Evolutionary conservation across 2,329 filamentous ascomycete species (phyloP).

Genomic region (Periconia sp.): DNA sequence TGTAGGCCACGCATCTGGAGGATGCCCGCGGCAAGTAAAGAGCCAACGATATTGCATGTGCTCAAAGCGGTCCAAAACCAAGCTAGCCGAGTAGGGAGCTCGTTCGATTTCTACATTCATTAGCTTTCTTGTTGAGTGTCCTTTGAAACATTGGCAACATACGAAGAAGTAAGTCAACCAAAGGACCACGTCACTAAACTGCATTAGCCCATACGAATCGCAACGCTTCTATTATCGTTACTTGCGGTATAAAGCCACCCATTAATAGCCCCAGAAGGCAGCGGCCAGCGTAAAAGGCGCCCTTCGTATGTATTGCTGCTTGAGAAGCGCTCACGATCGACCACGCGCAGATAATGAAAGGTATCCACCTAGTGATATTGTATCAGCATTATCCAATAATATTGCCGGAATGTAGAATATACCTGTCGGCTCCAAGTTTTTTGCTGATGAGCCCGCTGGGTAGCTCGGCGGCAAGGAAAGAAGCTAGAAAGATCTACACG

Average conservation of each 20-base stretch:
- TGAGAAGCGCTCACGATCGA: conserved; percentile 45
- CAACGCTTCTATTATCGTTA: background rate
- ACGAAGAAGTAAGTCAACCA: conserved; percentile 53
- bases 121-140: no score
- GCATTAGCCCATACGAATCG: conserved; percentile 33
- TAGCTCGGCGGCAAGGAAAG: conserved; percentile 57
- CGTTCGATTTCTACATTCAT: no score
- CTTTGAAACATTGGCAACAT: no score
- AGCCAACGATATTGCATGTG: conserved; percentile 44
- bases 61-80: conserved; percentile 53
- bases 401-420: conserved; percentile 29
- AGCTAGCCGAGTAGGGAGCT: conserved; percentile 49
- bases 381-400: background rate
- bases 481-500: conserved; percentile 38
- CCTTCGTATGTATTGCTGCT: conserved; percentile 38
- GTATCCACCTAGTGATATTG: conserved; percentile 37
- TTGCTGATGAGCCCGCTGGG: conserved; percentile 59
- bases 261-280: conserved; percentile 49
- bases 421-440: conserved; percentile 56
- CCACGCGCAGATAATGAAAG: conserved; percentile 44
- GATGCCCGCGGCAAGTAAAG: conserved; percentile 48
- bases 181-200: conserved; percentile 45
- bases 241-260: conserved; percentile 36
- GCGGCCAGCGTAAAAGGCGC: conserved; percentile 47
- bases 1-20: conserved; percentile 50